Evolutionary conservation across 192 early-diverging fungal genomes (phyloP).

Genomic region (Linnemannia exigua): DNA sequence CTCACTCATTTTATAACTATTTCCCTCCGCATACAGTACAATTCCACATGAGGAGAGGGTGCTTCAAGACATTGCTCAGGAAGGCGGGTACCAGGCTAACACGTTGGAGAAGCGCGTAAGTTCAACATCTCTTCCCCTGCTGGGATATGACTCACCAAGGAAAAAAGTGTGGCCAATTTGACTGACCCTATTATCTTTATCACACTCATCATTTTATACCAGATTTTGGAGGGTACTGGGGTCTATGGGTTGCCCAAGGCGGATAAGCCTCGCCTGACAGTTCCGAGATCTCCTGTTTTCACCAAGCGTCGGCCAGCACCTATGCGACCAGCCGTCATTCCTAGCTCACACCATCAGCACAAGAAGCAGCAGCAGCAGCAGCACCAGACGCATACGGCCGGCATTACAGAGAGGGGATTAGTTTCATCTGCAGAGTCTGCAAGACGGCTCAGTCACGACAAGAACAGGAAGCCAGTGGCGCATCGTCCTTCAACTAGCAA

Average conservation of each 20-base stretch:
- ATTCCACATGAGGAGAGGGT: background rate
- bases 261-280: constrained; percentile 20
- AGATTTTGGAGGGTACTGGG: constrained; percentile 31
- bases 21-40: background rate
- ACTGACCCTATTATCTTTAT: background rate
- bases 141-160: background rate
- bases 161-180: background rate
- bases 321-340: constrained; percentile 18
- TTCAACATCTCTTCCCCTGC: background rate
- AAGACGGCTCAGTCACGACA: constrained; percentile 29
- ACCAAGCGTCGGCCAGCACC: constrained; percentile 31
- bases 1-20: background rate
- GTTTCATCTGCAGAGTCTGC: constrained; percentile 47
- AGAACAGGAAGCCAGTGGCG: background rate
- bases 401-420: constrained; percentile 31
- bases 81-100: constrained; percentile 19
- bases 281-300: constrained; percentile 37
- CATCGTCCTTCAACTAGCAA: background rate
- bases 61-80: constrained; percentile 16
- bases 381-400: background rate
- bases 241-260: constrained; percentile 32
- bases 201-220: background rate
- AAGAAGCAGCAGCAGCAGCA: background rate
- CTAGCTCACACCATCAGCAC: constrained; percentile 3
- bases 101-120: constrained; percentile 33